Percentiles rank a stretch among this genome's conserved stretches.
Evolutionary conservation across 2,329 filamentous ascomycete species (phyloP).

Genomic region (Graphilbum ipis-grandicollis): DNA sequence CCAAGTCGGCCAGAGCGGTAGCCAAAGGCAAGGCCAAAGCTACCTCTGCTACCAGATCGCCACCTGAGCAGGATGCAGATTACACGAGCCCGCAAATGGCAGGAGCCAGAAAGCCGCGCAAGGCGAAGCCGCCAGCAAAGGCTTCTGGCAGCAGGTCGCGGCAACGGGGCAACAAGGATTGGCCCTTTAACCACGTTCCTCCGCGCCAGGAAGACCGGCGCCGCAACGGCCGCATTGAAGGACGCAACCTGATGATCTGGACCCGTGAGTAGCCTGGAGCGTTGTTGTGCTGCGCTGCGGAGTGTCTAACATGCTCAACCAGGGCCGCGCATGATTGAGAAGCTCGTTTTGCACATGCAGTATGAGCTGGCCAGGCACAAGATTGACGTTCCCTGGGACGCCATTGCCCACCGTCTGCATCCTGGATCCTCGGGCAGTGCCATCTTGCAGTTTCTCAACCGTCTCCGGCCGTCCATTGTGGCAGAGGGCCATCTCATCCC

Average conservation of each 20-base stretch:
- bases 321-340: slow-evolving; percentile 29
- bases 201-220: slow-evolving; percentile 5
- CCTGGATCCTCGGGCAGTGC: slow-evolving; percentile 22
- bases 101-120: neutral
- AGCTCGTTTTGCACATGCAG: slow-evolving; percentile 21
- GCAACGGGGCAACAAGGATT: slow-evolving; percentile 2
- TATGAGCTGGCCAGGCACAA: slow-evolving; percentile 20
- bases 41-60: no score
- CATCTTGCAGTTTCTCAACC: slow-evolving; percentile 19
- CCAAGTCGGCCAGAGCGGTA: no score
- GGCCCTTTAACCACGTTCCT: slow-evolving; percentile 7
- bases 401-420: slow-evolving; percentile 21
- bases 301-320: neutral
- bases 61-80: no score
- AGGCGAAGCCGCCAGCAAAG: neutral
- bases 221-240: slow-evolving; percentile 15
- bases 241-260: slow-evolving; percentile 24
- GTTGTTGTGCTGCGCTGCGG: no score
- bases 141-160: neutral
- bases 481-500: slow-evolving; percentile 25
- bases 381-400: slow-evolving; percentile 21
- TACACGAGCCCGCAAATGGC: no score
- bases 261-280: slow-evolving; percentile 21
- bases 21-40: no score
- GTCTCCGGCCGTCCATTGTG: slow-evolving; percentile 17